Evolutionary conservation across 2,329 filamentous ascomycete genomes (phyloP).

Genomic region (Parafenestella ontariensis): DNA sequence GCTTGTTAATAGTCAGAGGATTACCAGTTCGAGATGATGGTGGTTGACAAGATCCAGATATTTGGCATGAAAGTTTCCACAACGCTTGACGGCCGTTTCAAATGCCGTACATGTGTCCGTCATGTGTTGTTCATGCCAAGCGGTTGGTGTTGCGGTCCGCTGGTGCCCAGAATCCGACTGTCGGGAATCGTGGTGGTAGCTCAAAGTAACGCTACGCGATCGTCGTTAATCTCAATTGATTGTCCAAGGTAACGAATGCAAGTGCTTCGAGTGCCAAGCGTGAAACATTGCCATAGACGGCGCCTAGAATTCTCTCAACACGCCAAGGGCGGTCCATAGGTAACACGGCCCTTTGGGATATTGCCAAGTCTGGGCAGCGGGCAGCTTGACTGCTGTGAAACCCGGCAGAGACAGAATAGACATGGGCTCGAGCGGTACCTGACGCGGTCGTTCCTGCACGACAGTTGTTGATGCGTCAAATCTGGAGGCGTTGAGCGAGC

Average conservation of each 20-base stretch:
- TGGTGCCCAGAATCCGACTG: not conserved
- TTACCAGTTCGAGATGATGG: not conserved
- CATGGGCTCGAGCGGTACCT: not conserved
- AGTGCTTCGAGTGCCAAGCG: conserved; percentile 26
- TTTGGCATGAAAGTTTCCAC: not conserved
- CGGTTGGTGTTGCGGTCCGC: not conserved
- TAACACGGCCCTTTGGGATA: conserved; percentile 8
- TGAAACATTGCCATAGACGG: conserved; percentile 20
- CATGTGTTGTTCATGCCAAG: conserved; percentile 12
- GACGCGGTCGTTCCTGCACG: conserved; percentile 1
- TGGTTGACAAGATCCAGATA: not conserved
- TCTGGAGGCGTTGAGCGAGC: not conserved
- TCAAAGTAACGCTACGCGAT: not conserved
- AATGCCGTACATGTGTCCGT: not conserved
- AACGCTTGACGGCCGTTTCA: not conserved
- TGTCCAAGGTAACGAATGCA: conserved; percentile 6
- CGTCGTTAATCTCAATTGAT: conserved; percentile 5
- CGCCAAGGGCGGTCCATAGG: conserved; percentile 23
- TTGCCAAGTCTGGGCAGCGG: conserved; percentile 17
- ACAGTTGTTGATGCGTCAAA: not conserved
- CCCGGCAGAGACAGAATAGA: not conserved
- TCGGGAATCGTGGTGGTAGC: not conserved
- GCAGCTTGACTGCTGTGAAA: conserved; percentile 1
- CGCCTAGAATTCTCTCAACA: conserved; percentile 22
- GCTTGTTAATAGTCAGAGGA: not conserved